A percentile compares a stretch with the other conserved stretches of the same genome.
Conservation (phyloP, 768 basidiomycete genomes). For the Calocera cornea region DNA sequence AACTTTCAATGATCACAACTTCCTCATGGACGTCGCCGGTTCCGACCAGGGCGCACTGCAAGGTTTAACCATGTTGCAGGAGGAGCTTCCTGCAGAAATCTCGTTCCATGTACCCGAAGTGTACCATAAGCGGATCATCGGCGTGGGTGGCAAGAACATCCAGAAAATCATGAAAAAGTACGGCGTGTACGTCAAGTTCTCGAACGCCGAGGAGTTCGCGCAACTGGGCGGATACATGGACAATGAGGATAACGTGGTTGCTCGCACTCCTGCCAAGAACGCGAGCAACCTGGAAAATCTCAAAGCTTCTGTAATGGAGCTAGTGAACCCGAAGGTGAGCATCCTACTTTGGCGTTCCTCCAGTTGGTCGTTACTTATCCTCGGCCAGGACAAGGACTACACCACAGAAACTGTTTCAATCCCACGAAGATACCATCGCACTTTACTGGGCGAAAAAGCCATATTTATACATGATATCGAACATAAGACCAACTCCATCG, state of each 20-base stretch:
- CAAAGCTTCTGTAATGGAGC: constrained; percentile 93
- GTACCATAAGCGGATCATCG: constrained; percentile 98
- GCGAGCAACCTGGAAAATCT: constrained; percentile 87
- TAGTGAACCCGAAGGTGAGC: constrained; percentile 85
- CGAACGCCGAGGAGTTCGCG: constrained; percentile 94
- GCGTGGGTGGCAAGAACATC: constrained; percentile 93
- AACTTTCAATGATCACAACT: constrained; percentile 92
- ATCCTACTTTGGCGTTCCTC: constrained; percentile 3
- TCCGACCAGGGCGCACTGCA: constrained; percentile 73
- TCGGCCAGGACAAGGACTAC: constrained; percentile 81
- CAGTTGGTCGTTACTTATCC: neutral
- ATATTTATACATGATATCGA: constrained; percentile 98
- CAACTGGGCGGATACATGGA: constrained; percentile 88
- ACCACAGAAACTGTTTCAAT: constrained; percentile 86
- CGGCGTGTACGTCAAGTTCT: constrained; percentile 99
- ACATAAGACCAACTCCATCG: constrained; percentile 83
- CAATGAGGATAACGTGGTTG: constrained; percentile 97
- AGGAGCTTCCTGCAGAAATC: constrained; percentile 95
- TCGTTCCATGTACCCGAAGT: constrained; percentile 97
- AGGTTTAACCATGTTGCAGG: constrained; percentile 79
- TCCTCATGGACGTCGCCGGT: constrained; percentile 82
- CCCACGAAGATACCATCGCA: constrained; percentile 89
- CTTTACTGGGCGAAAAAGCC: constrained; percentile 85
- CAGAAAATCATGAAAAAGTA: constrained; percentile 99
- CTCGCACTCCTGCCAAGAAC: constrained; percentile 97